Base-by-base conservation (phyloP, 805 yeast species). In the Schizosaccharomyces cryophilus region DNA sequence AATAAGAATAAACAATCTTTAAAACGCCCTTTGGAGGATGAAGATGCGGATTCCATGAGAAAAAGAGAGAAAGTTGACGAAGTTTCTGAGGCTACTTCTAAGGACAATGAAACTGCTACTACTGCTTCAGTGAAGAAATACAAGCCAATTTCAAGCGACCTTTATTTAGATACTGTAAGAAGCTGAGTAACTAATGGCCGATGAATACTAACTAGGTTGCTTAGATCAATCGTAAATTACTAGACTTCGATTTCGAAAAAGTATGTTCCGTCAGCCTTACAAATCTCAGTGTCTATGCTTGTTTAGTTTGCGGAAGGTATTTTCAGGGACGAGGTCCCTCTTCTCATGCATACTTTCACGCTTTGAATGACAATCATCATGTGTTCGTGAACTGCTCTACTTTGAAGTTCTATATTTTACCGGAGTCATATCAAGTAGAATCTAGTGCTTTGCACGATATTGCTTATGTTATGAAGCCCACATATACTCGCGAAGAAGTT, bases 231-330 rank as follows among this genome's bases (percentile, higher is more conserved):
- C 60, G 60, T 26, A 29, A 24, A 29, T 21, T 56, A 19, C 70
- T 80, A 21, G 87, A 86, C 67, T 85, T 86, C 68, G 94, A 85
- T 67, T 76, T 78, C 60, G 87, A 83, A 55, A 81, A 80, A 66
- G 69, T 78, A 1, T 86, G 95, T 69, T 75, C 80, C 54, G 78
- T 82, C 0, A 77, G 87, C 0, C 72, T 85, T 26, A 75, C 86
- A 0, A 76, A 73, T 47, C 72, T 77, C 24, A 83, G 84, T 66
- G 77, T 85, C 0, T 84, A 85, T 66, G 80, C 85, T 40, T 86
- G 95, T 67, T 70, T 86, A 24, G 76, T 76, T 0, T 86, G 95
- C 70, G 90, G 89, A 42, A 81, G 78, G 66, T 86, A 80, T 69
- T 77, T 80, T 61, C 83, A 81, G 65, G 66, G 95, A 0, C 74